These are phyloP conservation scores for Hypomyces rosellus DNA, from an alignment of 2,329 filamentous ascomycete genomes.

Conservation along the genomic window DNA sequence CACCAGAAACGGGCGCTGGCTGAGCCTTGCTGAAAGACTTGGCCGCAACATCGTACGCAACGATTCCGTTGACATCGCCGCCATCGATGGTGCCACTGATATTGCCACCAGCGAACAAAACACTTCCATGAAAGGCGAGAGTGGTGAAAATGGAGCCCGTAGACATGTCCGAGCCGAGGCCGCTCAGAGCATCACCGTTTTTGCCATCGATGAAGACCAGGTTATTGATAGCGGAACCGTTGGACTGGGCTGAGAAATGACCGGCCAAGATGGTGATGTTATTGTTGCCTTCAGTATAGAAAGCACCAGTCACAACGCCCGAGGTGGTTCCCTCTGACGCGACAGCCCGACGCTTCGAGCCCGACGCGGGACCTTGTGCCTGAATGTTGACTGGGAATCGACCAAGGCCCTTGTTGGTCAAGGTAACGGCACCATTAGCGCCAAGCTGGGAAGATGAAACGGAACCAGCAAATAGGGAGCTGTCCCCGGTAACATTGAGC, in stretches of 20 bases:
- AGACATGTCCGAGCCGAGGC: constrained; percentile 61
- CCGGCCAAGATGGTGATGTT: constrained; percentile 88
- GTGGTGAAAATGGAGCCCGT: constrained; percentile 69
- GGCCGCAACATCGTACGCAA: constrained; percentile 69
- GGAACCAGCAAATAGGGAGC: constrained; percentile 75
- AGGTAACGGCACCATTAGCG: constrained; percentile 64
- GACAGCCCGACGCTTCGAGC: constrained; percentile 41
- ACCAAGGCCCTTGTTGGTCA: constrained; percentile 50
- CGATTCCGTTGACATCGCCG: constrained; percentile 61
- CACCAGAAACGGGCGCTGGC: constrained; percentile 67
- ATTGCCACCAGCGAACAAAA: constrained; percentile 76
- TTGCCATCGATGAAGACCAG: constrained; percentile 74
- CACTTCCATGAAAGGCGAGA: constrained; percentile 58
- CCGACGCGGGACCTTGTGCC: constrained; percentile 20
- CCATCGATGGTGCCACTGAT: constrained; percentile 65
- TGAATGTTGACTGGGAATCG: constrained; percentile 53
- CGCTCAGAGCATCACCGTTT: constrained; percentile 59
- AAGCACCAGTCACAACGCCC: constrained; percentile 72
- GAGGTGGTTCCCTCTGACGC: constrained; percentile 38
- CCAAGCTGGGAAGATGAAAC: constrained; percentile 69
- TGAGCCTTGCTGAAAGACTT: constrained; percentile 58
- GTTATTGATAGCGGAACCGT: constrained; percentile 70
- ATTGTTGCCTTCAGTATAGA: constrained; percentile 61
- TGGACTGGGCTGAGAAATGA: constrained; percentile 68
- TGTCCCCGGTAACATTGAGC: constrained; percentile 56